Conservation (phyloP, 2,329 filamentous ascomycete genomes). For the Talaromyces sp. region DNA sequence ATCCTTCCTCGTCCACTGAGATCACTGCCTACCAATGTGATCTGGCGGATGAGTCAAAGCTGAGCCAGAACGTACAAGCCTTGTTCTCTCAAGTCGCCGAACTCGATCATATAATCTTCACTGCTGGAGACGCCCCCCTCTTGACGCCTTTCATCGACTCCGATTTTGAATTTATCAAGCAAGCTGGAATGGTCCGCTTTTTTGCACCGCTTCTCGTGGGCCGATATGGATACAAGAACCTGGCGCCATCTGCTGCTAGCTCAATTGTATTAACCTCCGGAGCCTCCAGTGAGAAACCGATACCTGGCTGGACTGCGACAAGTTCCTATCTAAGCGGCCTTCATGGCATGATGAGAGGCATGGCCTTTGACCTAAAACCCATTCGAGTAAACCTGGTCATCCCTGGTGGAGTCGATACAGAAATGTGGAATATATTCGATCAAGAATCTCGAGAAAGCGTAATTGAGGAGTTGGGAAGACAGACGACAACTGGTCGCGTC, state of each 20-base stretch:
- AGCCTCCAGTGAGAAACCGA: neutral
- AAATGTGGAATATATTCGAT: slow-evolving; percentile 26
- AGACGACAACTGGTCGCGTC: neutral
- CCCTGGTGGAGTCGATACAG: slow-evolving; percentile 42
- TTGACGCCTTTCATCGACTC: neutral
- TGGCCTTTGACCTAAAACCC: slow-evolving; percentile 53
- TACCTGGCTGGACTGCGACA: neutral
- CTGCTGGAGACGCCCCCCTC: neutral
- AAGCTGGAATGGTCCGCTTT: neutral
- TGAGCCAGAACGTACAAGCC: neutral
- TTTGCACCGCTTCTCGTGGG: neutral
- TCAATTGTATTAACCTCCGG: slow-evolving; percentile 45
- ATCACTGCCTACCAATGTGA: neutral
- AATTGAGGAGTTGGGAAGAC: neutral
- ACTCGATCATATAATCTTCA: slow-evolving; percentile 4
- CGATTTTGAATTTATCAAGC: neutral
- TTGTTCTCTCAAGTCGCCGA: slow-evolving; percentile 1
- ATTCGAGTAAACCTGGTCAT: slow-evolving; percentile 44
- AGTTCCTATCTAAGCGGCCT: neutral
- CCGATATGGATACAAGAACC: neutral
- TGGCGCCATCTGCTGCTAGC: slow-evolving; percentile 24
- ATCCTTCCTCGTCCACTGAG: neutral
- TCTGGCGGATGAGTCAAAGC: neutral
- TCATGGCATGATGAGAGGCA: neutral
- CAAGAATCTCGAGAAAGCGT: neutral